Evolutionary conservation across 1,284 basidiomycete species (phyloP), one percentile per base, ranked within the genome.

Genomic region (Puccinia triticina): DNA sequence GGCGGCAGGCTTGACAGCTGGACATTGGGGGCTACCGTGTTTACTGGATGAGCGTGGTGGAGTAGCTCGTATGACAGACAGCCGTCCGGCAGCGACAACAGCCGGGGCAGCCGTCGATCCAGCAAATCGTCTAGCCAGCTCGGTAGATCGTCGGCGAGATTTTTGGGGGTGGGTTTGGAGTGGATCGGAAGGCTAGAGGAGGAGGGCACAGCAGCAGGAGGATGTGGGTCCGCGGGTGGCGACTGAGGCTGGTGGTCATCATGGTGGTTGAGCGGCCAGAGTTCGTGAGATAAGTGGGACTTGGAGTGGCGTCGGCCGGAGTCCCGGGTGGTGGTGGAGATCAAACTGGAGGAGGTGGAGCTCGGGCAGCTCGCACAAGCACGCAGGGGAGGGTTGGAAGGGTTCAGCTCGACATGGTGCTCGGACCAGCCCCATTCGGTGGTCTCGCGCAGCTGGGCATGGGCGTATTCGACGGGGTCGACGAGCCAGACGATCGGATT

Each of bases 401-500:
- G 11, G 16, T 72, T 61, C 12, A 74, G 48, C 29, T 82, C 71
- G 72, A 82, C 80, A 67, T 82, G 80, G 50, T 82, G 80, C 55
- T 82, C 80, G 26, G 80, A 74, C 80, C 80, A 82, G 32, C 80
- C 80, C 80, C 80, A 82, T 61, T 82, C 57, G 2, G 80, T 82
- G 0, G 80, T 75, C 50, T 82, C 80, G 40, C 80, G 53, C 5
- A 82, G 55, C 75, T 82, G 80, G 23, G 80, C 80, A 75, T 82
- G 72, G 32, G 80, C 80, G 64, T 82, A 82, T 75, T 82, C 80
- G 23, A 75, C 55, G 12, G 80, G 80, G 53, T 82, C 80, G n/a
- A 82, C 80, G 0, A 82, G 50, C 80, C 80, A 82, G n/a, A 82
- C 61, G 21, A 82, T 82, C 5, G 80, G 80, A 55, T 74, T 59